Percentiles rank a stretch among this genome's conserved stretches.
These are phyloP conservation scores for Cutaneotrichosporon spelunceum DNA, from an alignment of 1,284 basidiomycete genomes.

Conservation along the genomic window DNA sequence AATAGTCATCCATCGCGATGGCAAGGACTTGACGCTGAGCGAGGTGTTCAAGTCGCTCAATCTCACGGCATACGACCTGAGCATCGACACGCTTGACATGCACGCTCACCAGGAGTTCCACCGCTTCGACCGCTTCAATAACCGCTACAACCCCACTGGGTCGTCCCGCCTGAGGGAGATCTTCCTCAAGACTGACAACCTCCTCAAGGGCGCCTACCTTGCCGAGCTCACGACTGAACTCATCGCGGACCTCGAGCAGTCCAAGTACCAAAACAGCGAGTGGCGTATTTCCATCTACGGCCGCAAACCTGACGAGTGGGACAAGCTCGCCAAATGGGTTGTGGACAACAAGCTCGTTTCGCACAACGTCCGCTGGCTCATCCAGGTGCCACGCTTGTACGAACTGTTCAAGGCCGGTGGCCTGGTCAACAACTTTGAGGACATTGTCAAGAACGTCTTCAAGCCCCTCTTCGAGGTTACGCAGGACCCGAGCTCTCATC, in stretches of 20 bases:
- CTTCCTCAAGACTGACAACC: conserved; percentile 98
- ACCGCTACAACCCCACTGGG: conserved; percentile 58
- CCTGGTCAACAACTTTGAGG: conserved; percentile 81
- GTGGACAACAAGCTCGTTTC: conserved; percentile 89
- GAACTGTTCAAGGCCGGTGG: conserved; percentile 92
- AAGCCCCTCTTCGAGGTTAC: conserved; percentile 94
- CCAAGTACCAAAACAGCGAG: conserved; percentile 98
- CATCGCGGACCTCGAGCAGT: conserved; percentile 93
- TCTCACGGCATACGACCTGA: conserved; percentile 94
- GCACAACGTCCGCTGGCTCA: conserved; percentile 96
- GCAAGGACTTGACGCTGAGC: conserved; percentile 78
- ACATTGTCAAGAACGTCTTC: conserved; percentile 87
- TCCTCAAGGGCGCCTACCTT: conserved; percentile 84
- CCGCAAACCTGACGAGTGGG: conserved; percentile 76
- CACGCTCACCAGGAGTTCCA: conserved; percentile 97
- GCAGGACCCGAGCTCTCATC: conserved; percentile 80
- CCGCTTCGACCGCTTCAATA: conserved; percentile 92
- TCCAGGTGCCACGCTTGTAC: conserved; percentile 93
- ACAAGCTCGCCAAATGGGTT: conserved; percentile 96
- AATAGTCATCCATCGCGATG: conserved; percentile 92
- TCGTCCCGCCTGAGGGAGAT: conserved; percentile 94
- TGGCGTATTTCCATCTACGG: conserved; percentile 98
- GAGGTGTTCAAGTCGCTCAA: conserved; percentile 95
- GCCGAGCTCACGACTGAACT: conserved; percentile 86
- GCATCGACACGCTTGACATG: conserved; percentile 99